phyloP scores from a whole-genome alignment of 1,284 basidiomycete species.

The Ustilago esculenta region DNA sequence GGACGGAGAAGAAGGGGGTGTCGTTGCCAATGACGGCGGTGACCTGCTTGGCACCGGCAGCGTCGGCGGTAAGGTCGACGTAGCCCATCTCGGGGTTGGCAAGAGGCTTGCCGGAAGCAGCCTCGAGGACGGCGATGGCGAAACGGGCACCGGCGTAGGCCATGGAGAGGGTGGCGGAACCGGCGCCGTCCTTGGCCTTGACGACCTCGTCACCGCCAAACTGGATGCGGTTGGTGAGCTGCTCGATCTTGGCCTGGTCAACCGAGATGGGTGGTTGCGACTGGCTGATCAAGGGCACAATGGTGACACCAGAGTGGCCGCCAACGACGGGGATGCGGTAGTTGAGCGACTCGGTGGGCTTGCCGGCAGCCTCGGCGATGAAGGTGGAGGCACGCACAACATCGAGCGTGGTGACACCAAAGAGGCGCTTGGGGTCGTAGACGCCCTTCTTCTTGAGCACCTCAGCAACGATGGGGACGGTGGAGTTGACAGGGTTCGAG shows the following conservation, averaged over 20 bases:
- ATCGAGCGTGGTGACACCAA: slow-evolving; percentile 98
- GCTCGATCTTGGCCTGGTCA: slow-evolving; percentile 70
- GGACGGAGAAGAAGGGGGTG: slow-evolving; percentile 64
- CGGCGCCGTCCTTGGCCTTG: slow-evolving; percentile 87
- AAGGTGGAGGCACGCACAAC: slow-evolving; percentile 97
- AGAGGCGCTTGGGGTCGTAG: slow-evolving; percentile 83
- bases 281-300: slow-evolving; percentile 93
- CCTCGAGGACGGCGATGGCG: slow-evolving; percentile 61
- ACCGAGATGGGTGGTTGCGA: slow-evolving; percentile 66
- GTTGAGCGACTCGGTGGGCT: slow-evolving; percentile 72
- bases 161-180: slow-evolving; percentile 90
- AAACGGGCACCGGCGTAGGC: slow-evolving; percentile 74
- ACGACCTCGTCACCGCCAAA: slow-evolving; percentile 93
- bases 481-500: slow-evolving; percentile 95
- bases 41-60: slow-evolving; percentile 57
- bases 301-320: slow-evolving; percentile 95
- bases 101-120: slow-evolving; percentile 55
- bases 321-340: slow-evolving; percentile 85
- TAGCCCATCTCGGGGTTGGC: slow-evolving; percentile 61
- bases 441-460: slow-evolving; percentile 91
- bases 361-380: slow-evolving; percentile 81
- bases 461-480: slow-evolving; percentile 95
- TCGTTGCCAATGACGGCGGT: slow-evolving; percentile 56
- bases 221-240: slow-evolving; percentile 85
- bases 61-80: slow-evolving; percentile 61